Percentiles rank a stretch among this genome's conserved stretches.
phyloP scores from a whole-genome alignment of 768 basidiomycete genomes.

The Rhizopogon sp. region DNA sequence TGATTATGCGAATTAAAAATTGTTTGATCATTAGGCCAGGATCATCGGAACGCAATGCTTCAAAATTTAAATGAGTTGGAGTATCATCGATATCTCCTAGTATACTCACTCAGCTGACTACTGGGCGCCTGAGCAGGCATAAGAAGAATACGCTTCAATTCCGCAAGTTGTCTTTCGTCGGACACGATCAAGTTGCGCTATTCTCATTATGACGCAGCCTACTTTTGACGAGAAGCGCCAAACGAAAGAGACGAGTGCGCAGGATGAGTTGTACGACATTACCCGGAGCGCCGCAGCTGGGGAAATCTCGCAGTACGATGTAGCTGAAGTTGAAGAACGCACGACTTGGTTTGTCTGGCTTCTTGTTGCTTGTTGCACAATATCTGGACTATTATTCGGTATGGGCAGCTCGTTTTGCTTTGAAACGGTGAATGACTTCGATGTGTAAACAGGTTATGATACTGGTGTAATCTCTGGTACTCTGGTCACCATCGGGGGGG shows the following conservation, averaged over 20 bases:
- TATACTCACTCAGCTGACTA: too few species aligned
- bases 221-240: not conserved
- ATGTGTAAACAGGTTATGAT: slow-evolving; percentile 55
- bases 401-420: slow-evolving; percentile 14
- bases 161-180: not conserved
- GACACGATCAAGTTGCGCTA: too few species aligned
- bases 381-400: slow-evolving; percentile 77
- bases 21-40: too few species aligned
- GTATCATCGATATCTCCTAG: too few species aligned
- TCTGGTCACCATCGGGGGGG: slow-evolving; percentile 66
- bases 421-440: not conserved
- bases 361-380: slow-evolving; percentile 69
- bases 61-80: too few species aligned
- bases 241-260: slow-evolving; percentile 4
- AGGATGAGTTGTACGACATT: slow-evolving; percentile 11
- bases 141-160: not conserved
- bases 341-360: slow-evolving; percentile 76
- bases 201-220: not conserved
- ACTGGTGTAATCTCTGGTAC: slow-evolving; percentile 80
- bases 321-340: slow-evolving; percentile 60
- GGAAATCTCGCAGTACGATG: slow-evolving; percentile 55
- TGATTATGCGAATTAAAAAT: too few species aligned
- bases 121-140: not conserved
- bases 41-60: too few species aligned
- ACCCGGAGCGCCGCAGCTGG: slow-evolving; percentile 21